Evolutionary conservation across 2,329 filamentous ascomycete genomes (phyloP), one percentile per base, ranked within the genome.

Genomic region (Aspergillus costaricaensis): DNA sequence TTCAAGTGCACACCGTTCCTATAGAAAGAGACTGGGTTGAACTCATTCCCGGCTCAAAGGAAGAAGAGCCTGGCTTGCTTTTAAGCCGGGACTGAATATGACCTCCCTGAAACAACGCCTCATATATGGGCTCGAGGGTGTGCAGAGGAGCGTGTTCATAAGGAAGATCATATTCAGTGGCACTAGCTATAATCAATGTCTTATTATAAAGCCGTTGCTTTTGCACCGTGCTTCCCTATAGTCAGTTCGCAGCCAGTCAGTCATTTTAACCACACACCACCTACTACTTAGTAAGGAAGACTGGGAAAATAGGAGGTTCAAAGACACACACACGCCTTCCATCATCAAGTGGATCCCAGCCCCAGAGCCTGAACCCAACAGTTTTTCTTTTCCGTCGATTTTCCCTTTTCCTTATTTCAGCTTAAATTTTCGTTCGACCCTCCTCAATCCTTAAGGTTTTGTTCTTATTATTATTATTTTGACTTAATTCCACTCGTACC

Each of bases 261-360:
- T 36, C 32, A 36, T 36, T 2, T 14, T 36, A 36, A 36, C 32
- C 32, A 36, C 30, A 32, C 32, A 36, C 32, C 12, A 36, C 10
- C 12, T 36, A 36, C 32, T 15, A 36, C 30, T 32, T 12, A 36
- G 5, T 36, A 14, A 38, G 7, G n/a, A 25, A 36, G 17, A 43
- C 19, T 14, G 41, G 15, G 15, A 17, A 43, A 54, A 39, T 55
- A 41, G 36, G 41, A 32, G 47, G 51, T 57, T 60, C 51, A 59
- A 44, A 49, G 43, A 32, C 36, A 25, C 23, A 7, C 25, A 25
- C 25, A 51, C 17, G 32, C 15, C 41, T 39, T 17, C 38, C 9
- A 41, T 38, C n/a, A 39, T 38, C 12, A 36, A 23, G 51, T 55
- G 57, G 57, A 59, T 59, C 57, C 50, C 30, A 49, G 52, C 57